Evolutionary conservation across 2,329 filamentous ascomycete species (phyloP), one percentile per base, ranked within the genome.

Genomic region (Penicillium rolfsii): DNA sequence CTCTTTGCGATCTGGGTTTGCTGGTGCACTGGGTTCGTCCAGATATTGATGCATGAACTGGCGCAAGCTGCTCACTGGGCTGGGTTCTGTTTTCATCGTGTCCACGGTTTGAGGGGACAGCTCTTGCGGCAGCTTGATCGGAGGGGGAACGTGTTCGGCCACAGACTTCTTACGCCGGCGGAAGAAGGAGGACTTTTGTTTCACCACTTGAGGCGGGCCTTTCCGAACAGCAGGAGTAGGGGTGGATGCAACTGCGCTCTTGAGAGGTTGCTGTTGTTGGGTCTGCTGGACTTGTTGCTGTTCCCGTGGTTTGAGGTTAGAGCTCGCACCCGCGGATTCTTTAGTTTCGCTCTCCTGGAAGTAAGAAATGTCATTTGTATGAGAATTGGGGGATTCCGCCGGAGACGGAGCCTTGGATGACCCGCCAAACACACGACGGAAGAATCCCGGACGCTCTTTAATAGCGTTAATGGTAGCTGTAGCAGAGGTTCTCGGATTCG

Each of bases 151-250:
- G 48, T 76, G 74, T 64, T 96, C 93, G 14, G 87, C 85, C 36
- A 92, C 78, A 5, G 93, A 97, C 84, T 94, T 96, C 85, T 98
- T 98, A 64, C 93, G 86, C 61, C 95, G 85, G 64, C 95, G 86
- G 80, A 98, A 98, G 79, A 99, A 98, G 0, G 92, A 94, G 0
- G 94, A 96, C 4, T 91, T 87, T 76, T 97, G 97, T 81, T 97
- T 97, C 70, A 91, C 90, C 55, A 97, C 80, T 46, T 77, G 78
- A 30, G 74, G 74, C 12, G 72, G 67, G 41, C 72, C 73, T 57
- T 79, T 75, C 46, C 75, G 74, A 4, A 63, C 54, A 33, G 40
- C 53, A 46, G 53, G 30, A 56, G 60, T 19, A 70, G 57, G 53
- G 70, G 66, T 35, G 56, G 61, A 65, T 2, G 66, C 50, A 19